These are phyloP conservation scores for Suhomyces emberorum DNA, from an alignment of 805 yeast species.

Conservation along the genomic window DNA sequence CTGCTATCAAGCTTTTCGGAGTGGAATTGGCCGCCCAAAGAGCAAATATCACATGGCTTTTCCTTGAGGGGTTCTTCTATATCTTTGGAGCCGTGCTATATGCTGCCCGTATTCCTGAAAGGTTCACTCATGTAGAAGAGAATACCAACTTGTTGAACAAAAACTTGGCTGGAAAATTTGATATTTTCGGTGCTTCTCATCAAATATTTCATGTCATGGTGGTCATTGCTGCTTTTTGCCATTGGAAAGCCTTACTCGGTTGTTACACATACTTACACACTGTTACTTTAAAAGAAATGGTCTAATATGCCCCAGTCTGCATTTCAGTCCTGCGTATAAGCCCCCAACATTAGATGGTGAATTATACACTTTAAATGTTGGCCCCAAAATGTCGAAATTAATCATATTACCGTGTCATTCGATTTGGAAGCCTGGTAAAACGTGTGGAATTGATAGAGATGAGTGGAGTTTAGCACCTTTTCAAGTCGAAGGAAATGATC, in stretches of 20 bases:
- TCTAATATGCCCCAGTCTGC: too few species aligned
- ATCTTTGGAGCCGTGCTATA: conserved; percentile 77
- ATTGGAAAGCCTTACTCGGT: conserved; percentile 58
- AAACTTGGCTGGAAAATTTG: conserved; percentile 41
- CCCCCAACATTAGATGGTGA: neutral
- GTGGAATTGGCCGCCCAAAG: conserved; percentile 44
- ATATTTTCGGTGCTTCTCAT: conserved; percentile 76
- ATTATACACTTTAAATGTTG: too few species aligned
- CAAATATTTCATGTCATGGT: conserved; percentile 80
- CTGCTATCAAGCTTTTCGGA: conserved; percentile 53
- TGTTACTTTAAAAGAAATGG: too few species aligned
- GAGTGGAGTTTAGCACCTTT: conserved; percentile 72
- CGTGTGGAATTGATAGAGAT: conserved; percentile 42
- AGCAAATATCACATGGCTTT: conserved; percentile 58
- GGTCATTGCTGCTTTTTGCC: conserved; percentile 72
- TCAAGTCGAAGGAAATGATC: conserved; percentile 69
- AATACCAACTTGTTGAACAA: conserved; percentile 9
- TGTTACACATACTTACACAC: conserved; percentile 53
- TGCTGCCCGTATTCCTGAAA: conserved; percentile 77
- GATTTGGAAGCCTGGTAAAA: conserved; percentile 47
- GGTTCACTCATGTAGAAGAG: conserved; percentile 34
- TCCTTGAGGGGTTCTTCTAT: conserved; percentile 70
- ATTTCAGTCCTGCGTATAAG: too few species aligned
- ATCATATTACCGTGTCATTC: conserved; percentile 52
- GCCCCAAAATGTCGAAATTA: conserved; percentile 10